phyloP scores from a whole-genome alignment of 257 asterid species.

The Plantago elongata region DNA sequence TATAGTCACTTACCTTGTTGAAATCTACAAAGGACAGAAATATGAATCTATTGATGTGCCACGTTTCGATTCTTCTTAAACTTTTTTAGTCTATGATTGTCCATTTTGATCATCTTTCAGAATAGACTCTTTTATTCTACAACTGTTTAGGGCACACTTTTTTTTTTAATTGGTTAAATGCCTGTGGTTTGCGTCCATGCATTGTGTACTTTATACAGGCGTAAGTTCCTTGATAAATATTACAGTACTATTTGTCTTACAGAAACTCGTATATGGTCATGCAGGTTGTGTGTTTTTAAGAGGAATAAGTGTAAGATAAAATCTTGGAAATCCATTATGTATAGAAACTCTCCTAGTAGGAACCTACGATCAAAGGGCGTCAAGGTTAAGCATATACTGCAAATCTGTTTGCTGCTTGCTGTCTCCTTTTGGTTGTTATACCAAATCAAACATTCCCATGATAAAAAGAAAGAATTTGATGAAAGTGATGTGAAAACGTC shows the following conservation, averaged over 20 bases:
- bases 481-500: conserved; percentile 44
- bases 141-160: no score
- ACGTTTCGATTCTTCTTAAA: no score
- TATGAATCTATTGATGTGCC: no score
- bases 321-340: conserved; percentile 41
- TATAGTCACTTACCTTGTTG: no score
- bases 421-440: conserved; percentile 89
- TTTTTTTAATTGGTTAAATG: not conserved
- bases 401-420: conserved; percentile 70
- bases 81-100: no score
- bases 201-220: not conserved
- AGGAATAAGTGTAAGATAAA: conserved; percentile 19
- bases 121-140: no score
- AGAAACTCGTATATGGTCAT: conserved; percentile 1
- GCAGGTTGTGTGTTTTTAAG: conserved; percentile 24
- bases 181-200: not conserved
- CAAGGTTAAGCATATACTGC: conserved; percentile 56
- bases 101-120: no score
- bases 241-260: conserved; percentile 7
- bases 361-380: conserved; percentile 69
- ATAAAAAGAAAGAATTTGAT: conserved; percentile 65
- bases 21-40: no score
- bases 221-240: conserved; percentile 1
- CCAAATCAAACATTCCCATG: conserved; percentile 86
- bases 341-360: conserved; percentile 69